These are phyloP conservation scores for Solanum chiquidenum DNA, from an alignment of 257 asterid species.

Conservation along the genomic window DNA sequence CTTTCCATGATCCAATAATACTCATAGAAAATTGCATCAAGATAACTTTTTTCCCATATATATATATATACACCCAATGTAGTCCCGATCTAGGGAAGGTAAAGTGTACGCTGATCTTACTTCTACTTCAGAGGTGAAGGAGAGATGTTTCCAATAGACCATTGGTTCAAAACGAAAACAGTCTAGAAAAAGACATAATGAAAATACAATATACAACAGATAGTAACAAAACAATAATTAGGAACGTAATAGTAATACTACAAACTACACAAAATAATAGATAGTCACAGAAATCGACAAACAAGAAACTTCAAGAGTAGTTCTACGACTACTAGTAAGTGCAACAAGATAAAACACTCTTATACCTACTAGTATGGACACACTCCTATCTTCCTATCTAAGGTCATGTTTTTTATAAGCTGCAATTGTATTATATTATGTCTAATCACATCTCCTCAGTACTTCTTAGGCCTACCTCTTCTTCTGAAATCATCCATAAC, in stretches of 20 bases:
- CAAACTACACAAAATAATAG: background rate
- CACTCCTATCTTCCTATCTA: too few relatives aligned
- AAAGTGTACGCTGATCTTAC: background rate
- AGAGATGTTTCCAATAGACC: too few relatives aligned
- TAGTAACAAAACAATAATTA: background rate
- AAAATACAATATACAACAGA: background rate
- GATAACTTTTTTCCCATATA: background rate
- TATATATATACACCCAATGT: too few relatives aligned
- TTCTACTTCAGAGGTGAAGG: too few relatives aligned
- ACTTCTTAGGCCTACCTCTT: too few relatives aligned
- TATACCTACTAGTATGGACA: too few relatives aligned
- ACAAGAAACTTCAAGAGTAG: too few relatives aligned
- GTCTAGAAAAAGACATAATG: too few relatives aligned
- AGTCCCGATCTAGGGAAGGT: fast-evolving
- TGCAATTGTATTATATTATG: too few relatives aligned
- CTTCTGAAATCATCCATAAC: too few relatives aligned
- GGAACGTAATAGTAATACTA: too few relatives aligned
- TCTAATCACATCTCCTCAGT: too few relatives aligned
- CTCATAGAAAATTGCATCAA: background rate
- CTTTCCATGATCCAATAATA: background rate
- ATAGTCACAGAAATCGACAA: background rate
- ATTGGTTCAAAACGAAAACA: background rate
- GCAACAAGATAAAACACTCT: background rate
- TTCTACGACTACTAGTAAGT: background rate
- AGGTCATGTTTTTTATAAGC: fast-evolving